phyloP scores from a whole-genome alignment of 306 rosid genomes.

The Quercus berberidifolia region DNA sequence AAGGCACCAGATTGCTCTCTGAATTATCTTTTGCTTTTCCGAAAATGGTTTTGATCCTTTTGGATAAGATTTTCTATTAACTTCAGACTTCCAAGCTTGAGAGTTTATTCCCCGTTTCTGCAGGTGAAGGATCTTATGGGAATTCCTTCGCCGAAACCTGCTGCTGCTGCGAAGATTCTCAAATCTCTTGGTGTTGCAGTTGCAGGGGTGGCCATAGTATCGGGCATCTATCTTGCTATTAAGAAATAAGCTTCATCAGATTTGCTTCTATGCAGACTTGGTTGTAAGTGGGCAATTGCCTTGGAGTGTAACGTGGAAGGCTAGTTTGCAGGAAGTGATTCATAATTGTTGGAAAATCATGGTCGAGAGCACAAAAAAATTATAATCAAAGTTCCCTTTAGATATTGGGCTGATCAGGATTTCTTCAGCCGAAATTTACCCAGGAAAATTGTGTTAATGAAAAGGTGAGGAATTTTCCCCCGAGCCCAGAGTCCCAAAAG shows the following conservation, averaged over 20 bases:
- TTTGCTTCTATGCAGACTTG: not conserved
- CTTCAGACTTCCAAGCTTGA: slow-evolving; percentile 6
- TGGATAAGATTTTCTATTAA: not conserved
- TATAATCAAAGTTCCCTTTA: not conserved
- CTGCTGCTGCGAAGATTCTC: slow-evolving; percentile 42
- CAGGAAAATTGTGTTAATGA: not conserved
- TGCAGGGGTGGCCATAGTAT: slow-evolving; percentile 69
- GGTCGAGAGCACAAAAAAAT: not conserved
- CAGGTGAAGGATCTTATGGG: slow-evolving; percentile 78
- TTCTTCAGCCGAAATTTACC: not conserved
- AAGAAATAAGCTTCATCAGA: slow-evolving; percentile 46
- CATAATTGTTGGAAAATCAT: not conserved
- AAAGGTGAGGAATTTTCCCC: not conserved
- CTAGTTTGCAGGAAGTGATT: not conserved
- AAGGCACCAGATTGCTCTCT: not conserved
- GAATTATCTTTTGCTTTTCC: not conserved
- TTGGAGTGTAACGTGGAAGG: not conserved
- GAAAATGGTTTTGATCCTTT: not conserved
- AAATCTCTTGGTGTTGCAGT: slow-evolving; percentile 56
- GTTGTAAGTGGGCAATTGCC: not conserved
- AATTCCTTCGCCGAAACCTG: slow-evolving; percentile 44
- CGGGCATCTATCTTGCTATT: slow-evolving; percentile 67
- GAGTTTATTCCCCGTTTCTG: not conserved
- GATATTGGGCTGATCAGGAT: not conserved
- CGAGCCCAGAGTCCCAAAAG: not conserved